Evolutionary conservation across 768 basidiomycete genomes (phyloP).

Genomic region (Pulveroboletus sp.): DNA sequence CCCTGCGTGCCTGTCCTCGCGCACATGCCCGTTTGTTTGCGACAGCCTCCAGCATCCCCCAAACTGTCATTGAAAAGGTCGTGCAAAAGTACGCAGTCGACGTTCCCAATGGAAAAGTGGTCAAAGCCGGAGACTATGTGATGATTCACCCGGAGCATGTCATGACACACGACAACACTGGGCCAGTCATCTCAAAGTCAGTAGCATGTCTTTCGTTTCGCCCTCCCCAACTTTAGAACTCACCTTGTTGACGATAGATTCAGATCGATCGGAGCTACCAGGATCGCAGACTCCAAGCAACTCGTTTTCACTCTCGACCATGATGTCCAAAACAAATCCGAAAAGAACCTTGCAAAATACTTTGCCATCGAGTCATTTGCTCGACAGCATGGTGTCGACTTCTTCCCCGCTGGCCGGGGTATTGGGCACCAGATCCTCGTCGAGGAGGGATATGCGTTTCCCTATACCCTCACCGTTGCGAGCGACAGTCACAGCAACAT

Average conservation of each 20-base stretch:
- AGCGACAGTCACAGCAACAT: slow-evolving; percentile 98
- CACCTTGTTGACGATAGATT: slow-evolving; percentile 50
- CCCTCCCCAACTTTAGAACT: background rate
- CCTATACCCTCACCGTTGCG: slow-evolving; percentile 90
- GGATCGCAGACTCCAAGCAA: slow-evolving; percentile 74
- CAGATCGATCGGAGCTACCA: slow-evolving; percentile 88
- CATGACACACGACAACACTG: slow-evolving; percentile 98
- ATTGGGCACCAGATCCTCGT: slow-evolving; percentile 98
- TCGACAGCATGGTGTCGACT: slow-evolving; percentile 78
- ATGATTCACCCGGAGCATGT: slow-evolving; percentile 99
- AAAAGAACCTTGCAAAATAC: slow-evolving; percentile 91
- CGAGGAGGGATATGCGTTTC: slow-evolving; percentile 98
- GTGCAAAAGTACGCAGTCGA: slow-evolving; percentile 97
- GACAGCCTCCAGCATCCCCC: slow-evolving; percentile 44
- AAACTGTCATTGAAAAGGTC: slow-evolving; percentile 95
- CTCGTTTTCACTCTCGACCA: slow-evolving; percentile 97
- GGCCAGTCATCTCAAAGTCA: slow-evolving; percentile 95
- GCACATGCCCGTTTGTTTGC: slow-evolving; percentile 26
- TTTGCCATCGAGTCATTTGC: slow-evolving; percentile 89
- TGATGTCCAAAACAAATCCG: slow-evolving; percentile 92
- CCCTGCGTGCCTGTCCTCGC: slow-evolving; percentile 4
- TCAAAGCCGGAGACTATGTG: slow-evolving; percentile 97
- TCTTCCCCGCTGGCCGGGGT: slow-evolving; percentile 95
- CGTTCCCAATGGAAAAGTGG: slow-evolving; percentile 68
- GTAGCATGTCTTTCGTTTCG: slow-evolving; percentile 16